These are phyloP conservation scores for Acanthamoeba culbertsoni DNA, from an alignment of 208 protist species.

Conservation along the genomic window DNA sequence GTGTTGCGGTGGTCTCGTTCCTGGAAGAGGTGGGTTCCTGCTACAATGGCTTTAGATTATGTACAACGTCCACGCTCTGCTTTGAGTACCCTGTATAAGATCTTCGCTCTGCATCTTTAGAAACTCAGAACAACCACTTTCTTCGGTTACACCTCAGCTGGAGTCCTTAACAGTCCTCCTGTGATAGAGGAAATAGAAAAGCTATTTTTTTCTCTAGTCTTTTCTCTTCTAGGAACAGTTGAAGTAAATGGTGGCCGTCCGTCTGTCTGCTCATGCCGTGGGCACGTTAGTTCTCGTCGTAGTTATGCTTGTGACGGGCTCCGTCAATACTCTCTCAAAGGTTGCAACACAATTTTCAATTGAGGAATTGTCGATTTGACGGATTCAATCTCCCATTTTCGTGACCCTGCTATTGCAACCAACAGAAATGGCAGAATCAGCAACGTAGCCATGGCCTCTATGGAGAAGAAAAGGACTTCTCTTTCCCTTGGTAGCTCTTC, in stretches of 20 bases:
- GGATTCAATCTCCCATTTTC: neutral
- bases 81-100: too few relatives aligned
- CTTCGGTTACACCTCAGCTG: too few relatives aligned
- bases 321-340: constrained; percentile 47
- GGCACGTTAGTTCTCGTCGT: constrained; percentile 3
- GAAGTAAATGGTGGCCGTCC: neutral
- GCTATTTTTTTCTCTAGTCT: too few relatives aligned
- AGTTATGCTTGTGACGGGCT: constrained; percentile 36
- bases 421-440: constrained; percentile 17
- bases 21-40: neutral
- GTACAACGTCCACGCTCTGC: too few relatives aligned
- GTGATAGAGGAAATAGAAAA: too few relatives aligned
- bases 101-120: too few relatives aligned
- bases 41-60: too few relatives aligned
- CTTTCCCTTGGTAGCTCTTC: neutral
- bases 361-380: neutral
- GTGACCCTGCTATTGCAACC: too few relatives aligned
- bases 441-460: neutral
- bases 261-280: neutral
- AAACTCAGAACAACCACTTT: too few relatives aligned
- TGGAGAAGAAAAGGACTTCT: neutral
- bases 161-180: too few relatives aligned
- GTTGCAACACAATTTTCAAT: neutral
- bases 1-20: neutral
- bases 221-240: too few relatives aligned